phyloP scores from a whole-genome alignment of 1,139 yeast genomes.

The Yamadazyma taylorii region DNA sequence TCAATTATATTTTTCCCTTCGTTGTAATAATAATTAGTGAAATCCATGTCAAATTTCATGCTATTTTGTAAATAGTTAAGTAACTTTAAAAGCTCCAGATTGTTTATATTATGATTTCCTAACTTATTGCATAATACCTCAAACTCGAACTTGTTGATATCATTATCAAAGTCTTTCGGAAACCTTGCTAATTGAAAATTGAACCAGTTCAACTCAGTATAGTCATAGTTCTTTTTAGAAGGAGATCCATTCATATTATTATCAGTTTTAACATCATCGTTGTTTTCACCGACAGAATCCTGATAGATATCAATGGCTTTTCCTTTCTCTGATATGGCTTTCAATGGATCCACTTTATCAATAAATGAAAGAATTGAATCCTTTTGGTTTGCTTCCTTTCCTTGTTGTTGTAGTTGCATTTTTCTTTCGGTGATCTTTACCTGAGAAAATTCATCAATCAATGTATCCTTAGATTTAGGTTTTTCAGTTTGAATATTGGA shows the following conservation, averaged over 20 bases:
- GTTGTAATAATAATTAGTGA: conserved; percentile 23
- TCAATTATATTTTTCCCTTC: conserved; percentile 29
- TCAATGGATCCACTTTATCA: conserved; percentile 45
- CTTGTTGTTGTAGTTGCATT: conserved; percentile 2
- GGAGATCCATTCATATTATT: conserved; percentile 10
- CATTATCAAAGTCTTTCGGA: conserved; percentile 13
- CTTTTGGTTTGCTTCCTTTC: background rate
- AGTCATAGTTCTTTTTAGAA: conserved; percentile 30
- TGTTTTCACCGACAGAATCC: conserved; percentile 20
- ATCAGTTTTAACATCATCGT: conserved; percentile 31
- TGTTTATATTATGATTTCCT: conserved; percentile 7
- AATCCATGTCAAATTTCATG: conserved; percentile 22
- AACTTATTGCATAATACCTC: conserved; percentile 14
- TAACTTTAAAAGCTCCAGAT: conserved; percentile 19
- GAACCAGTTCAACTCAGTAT: conserved; percentile 42
- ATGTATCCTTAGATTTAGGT: conserved; percentile 14
- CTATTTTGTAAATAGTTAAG: conserved; percentile 25
- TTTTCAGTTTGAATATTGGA: background rate
- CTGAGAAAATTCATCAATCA: conserved; percentile 40
- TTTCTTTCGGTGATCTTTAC: conserved; percentile 31
- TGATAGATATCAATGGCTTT: conserved; percentile 41
- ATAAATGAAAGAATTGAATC: conserved; percentile 34
- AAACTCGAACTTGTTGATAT: conserved; percentile 14
- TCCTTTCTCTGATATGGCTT: conserved; percentile 31
- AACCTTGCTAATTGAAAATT: conserved; percentile 37